Evolutionary conservation across 2,329 filamentous ascomycete species (phyloP).

Genomic region (Pyrenophora teres): DNA sequence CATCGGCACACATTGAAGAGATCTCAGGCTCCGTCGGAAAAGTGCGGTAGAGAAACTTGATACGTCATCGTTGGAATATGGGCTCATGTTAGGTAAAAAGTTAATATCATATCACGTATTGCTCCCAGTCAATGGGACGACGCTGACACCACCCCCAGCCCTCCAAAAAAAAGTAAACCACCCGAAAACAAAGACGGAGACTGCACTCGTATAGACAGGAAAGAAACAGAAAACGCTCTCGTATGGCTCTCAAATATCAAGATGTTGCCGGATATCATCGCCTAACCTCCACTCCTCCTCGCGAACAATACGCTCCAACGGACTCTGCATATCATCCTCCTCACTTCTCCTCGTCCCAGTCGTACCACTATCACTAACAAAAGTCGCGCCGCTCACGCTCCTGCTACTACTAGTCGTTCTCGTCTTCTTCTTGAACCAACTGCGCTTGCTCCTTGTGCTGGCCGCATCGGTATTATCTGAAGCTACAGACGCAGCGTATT

Average conservation of each 20-base stretch:
- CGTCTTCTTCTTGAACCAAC: conserved; percentile 45
- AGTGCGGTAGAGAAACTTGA: no score
- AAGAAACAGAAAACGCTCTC: not conserved
- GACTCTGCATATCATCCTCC: conserved; percentile 57
- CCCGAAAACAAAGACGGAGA: not conserved
- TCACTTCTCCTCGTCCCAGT: conserved; percentile 43
- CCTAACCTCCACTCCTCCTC: conserved; percentile 73
- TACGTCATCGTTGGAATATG: no score
- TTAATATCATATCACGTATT: no score
- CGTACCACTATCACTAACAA: conserved; percentile 36
- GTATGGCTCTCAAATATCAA: conserved; percentile 57
- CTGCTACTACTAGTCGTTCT: conserved; percentile 33
- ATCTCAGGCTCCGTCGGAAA: no score
- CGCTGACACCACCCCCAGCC: no score
- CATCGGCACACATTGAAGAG: no score
- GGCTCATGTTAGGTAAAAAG: no score
- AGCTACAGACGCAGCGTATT: conserved; percentile 31
- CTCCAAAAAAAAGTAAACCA: no score
- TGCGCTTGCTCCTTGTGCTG: conserved; percentile 40
- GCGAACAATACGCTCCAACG: conserved; percentile 56
- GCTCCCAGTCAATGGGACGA: no score
- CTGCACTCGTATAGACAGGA: not conserved
- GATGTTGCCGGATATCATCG: conserved; percentile 81
- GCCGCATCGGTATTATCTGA: conserved; percentile 36
- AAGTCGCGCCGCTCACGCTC: conserved; percentile 39